These are phyloP conservation scores for Leishmania martiniquensis DNA, from an alignment of 208 protist genomes.

Conservation along the genomic window DNA sequence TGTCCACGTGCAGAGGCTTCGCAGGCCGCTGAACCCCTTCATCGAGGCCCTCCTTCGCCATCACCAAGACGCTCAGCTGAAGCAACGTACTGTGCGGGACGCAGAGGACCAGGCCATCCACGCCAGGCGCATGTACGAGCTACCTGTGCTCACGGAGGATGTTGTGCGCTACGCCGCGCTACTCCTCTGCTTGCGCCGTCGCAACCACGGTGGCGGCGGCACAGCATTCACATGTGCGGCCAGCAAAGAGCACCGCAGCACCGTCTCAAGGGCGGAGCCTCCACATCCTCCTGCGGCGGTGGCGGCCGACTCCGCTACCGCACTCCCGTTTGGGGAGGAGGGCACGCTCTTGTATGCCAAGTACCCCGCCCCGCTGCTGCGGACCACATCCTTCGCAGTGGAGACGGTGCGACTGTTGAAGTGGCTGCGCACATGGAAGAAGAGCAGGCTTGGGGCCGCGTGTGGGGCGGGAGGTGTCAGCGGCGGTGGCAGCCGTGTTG, in stretches of 20 bases:
- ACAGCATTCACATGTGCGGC: neutral
- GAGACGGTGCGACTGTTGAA: slow-evolving; percentile 69
- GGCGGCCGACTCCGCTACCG: neutral
- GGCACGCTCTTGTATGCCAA: slow-evolving; percentile 53
- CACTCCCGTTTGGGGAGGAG: slow-evolving; percentile 22
- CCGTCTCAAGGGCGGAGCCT: neutral
- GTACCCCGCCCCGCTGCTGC: slow-evolving; percentile 82
- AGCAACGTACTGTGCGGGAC: slow-evolving; percentile 17
- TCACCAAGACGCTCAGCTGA: slow-evolving; percentile 11
- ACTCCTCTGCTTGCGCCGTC: slow-evolving; percentile 18
- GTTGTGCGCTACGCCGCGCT: slow-evolving; percentile 28
- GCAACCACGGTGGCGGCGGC: slow-evolving; percentile 2
- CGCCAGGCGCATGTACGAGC: slow-evolving; percentile 27
- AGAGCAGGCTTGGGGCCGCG: slow-evolving; percentile 1
- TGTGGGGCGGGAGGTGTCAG: neutral
- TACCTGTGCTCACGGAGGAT: slow-evolving; percentile 30
- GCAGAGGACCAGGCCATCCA: slow-evolving; percentile 21
- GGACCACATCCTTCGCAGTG: slow-evolving; percentile 60
- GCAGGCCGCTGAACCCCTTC: slow-evolving; percentile 20
- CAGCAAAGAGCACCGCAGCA: neutral
- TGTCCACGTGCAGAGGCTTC: slow-evolving; percentile 15
- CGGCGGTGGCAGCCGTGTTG: neutral
- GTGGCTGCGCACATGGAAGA: slow-evolving; percentile 80
- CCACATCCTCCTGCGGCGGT: neutral
- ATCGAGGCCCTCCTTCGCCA: slow-evolving; percentile 25